Percentiles rank a stretch among this genome's conserved stretches.
phyloP scores from a whole-genome alignment of 1,139 yeast genomes.

The Blastobotrys arbuscula region DNA sequence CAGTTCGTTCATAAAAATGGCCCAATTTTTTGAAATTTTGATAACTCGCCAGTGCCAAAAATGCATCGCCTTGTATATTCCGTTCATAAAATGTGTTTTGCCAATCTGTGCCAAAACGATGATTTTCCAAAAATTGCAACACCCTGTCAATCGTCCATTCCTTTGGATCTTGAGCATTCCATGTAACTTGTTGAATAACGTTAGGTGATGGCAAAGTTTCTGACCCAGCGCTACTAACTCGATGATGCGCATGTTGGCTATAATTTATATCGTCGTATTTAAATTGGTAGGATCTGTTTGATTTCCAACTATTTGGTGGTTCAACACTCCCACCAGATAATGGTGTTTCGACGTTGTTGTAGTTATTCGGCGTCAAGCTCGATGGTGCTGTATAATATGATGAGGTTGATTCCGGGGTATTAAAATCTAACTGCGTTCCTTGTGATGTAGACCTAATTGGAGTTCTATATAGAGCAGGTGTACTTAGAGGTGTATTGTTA shows the following conservation, averaged over 20 bases:
- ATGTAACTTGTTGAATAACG: conserved; percentile 1
- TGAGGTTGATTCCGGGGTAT: neutral
- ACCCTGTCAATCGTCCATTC: conserved; percentile 73
- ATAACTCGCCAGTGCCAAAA: conserved; percentile 63
- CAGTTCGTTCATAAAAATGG: conserved; percentile 38
- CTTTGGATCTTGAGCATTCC: conserved; percentile 31
- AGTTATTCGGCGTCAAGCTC: neutral
- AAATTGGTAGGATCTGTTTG: neutral
- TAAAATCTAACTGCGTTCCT: neutral
- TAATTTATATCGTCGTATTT: too few relatives aligned
- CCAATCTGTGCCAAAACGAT: conserved; percentile 74
- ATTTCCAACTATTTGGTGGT: conserved; percentile 6
- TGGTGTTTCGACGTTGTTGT: neutral
- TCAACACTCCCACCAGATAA: conserved; percentile 5
- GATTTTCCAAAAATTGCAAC: conserved; percentile 55
- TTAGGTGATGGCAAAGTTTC: neutral
- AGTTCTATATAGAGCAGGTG: conserved; percentile 5
- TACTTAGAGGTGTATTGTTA: conserved; percentile 4
- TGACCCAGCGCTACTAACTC: neutral
- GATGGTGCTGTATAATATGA: conserved; percentile 3
- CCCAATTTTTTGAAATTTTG: conserved; percentile 45
- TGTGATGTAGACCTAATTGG: conserved; percentile 1
- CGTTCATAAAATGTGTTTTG: conserved; percentile 52
- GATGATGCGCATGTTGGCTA: neutral
- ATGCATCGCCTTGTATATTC: conserved; percentile 57